Conservation (phyloP, 1,139 yeast genomes). For the Yamadazyma blattariae region DNA sequence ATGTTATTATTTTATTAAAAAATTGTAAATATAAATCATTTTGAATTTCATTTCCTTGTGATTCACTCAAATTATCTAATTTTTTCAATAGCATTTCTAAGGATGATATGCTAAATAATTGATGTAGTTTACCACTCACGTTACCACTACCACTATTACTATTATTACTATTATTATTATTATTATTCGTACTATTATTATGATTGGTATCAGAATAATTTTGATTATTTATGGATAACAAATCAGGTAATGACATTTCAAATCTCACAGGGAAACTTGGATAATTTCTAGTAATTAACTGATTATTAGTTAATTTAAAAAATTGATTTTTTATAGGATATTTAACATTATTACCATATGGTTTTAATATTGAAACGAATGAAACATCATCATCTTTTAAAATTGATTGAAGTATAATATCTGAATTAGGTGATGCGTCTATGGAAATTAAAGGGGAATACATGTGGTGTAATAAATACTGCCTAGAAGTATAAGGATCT, state of each 20-base stretch:
- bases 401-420: conserved; percentile 39
- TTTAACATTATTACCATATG: conserved; percentile 49
- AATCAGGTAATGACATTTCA: conserved; percentile 41
- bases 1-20: conserved; percentile 59
- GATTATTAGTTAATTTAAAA: conserved; percentile 39
- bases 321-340: conserved; percentile 34
- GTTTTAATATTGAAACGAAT: conserved; percentile 33
- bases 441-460: conserved; percentile 60
- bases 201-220: neutral
- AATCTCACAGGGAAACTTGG: conserved; percentile 46
- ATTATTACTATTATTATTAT: conserved; percentile 7
- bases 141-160: conserved; percentile 7
- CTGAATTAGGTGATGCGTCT: conserved; percentile 51
- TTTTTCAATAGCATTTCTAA: conserved; percentile 32
- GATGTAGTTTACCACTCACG: conserved; percentile 15
- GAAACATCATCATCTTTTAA: conserved; percentile 30
- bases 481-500: conserved; percentile 43
- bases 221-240: conserved; percentile 32
- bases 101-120: conserved; percentile 41
- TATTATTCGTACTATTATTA: conserved; percentile 6
- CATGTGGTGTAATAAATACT: conserved; percentile 46
- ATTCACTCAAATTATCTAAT: conserved; percentile 4
- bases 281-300: conserved; percentile 40
- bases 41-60: neutral
- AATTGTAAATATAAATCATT: conserved; percentile 52